A percentile compares a stretch with the other conserved stretches of the same genome.
phyloP scores from a whole-genome alignment of 257 asterid genomes.

The Nicotiana sylvestris region DNA sequence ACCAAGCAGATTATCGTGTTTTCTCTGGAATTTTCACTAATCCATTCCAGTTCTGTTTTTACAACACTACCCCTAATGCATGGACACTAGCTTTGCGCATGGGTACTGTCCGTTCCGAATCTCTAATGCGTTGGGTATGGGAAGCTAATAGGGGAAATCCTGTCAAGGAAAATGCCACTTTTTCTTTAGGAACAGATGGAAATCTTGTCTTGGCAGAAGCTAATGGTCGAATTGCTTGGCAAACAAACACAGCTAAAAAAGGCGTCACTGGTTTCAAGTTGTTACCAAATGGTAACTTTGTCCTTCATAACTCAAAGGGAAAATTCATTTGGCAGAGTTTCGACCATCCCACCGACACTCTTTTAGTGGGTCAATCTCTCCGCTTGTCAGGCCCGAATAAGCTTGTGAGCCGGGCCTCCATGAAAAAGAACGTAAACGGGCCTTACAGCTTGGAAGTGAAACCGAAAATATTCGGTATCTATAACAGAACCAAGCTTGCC shows the following conservation, averaged over 20 bases:
- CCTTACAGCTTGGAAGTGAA: conserved; percentile 11
- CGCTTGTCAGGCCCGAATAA: not conserved
- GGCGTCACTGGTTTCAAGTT: conserved; percentile 12
- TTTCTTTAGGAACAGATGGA: conserved; percentile 5
- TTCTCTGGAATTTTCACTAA: not conserved
- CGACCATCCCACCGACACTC: conserved; percentile 13
- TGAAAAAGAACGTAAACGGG: not conserved
- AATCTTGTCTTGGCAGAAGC: conserved; percentile 14
- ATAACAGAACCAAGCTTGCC: not conserved
- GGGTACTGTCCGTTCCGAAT: conserved; percentile 17
- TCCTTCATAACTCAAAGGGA: conserved; percentile 13
- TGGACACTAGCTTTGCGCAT: conserved; percentile 20
- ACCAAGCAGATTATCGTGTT: conserved; percentile 13
- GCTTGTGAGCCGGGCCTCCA: conserved; percentile 16
- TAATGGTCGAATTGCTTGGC: conserved; percentile 21
- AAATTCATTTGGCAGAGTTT: conserved; percentile 26
- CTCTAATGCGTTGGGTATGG: conserved; percentile 24
- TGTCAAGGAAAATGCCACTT: conserved; percentile 15
- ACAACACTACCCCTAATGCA: conserved; percentile 23
- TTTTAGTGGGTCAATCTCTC: conserved; percentile 17
- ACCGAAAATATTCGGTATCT: not conserved
- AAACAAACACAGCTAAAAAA: conserved; percentile 20
- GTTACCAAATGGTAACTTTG: conserved; percentile 22
- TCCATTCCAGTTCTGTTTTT: conserved; percentile 19
- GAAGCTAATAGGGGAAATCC: conserved; percentile 21